phyloP scores from a whole-genome alignment of 208 protist genomes.

The Porcisia deanei region DNA sequence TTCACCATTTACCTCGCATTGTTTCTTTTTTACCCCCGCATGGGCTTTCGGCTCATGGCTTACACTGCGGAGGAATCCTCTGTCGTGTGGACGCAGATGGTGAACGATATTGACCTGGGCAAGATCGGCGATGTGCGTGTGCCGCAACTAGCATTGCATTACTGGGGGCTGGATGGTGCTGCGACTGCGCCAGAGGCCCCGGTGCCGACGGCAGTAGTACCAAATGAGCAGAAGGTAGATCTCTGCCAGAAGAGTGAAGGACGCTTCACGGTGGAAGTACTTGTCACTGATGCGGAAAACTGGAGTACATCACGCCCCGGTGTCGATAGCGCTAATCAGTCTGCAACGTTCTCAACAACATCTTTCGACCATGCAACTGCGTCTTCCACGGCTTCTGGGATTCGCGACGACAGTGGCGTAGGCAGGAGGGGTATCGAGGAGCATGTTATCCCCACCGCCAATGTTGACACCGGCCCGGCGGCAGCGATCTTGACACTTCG shows the following conservation, averaged over 20 bases:
- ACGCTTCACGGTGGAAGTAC: not conserved
- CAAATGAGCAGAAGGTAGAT: slow-evolving; percentile 6
- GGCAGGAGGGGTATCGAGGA: not conserved
- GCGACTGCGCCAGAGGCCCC: slow-evolving; percentile 33
- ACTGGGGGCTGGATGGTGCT: slow-evolving; percentile 57
- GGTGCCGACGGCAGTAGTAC: slow-evolving; percentile 20
- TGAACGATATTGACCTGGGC: slow-evolving; percentile 80
- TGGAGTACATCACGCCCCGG: not conserved
- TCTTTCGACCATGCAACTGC: not conserved
- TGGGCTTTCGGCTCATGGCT: slow-evolving; percentile 74
- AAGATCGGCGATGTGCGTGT: slow-evolving; percentile 57
- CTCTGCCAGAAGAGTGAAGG: not conserved
- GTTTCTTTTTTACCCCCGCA: slow-evolving; percentile 64
- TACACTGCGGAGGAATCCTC: slow-evolving; percentile 81
- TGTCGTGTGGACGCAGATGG: slow-evolving; percentile 87
- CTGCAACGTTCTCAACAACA: not conserved
- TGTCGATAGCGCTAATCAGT: not conserved
- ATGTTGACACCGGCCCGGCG: not conserved
- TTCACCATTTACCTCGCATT: slow-evolving; percentile 51
- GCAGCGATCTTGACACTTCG: slow-evolving; percentile 45
- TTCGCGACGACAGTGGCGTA: not conserved
- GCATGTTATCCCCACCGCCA: not conserved
- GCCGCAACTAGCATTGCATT: slow-evolving; percentile 52
- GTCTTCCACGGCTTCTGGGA: not conserved
- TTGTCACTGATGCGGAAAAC: not conserved